Conservation (phyloP, 2,329 filamentous ascomycete species). For the Pseudonectria foliicola region DNA sequence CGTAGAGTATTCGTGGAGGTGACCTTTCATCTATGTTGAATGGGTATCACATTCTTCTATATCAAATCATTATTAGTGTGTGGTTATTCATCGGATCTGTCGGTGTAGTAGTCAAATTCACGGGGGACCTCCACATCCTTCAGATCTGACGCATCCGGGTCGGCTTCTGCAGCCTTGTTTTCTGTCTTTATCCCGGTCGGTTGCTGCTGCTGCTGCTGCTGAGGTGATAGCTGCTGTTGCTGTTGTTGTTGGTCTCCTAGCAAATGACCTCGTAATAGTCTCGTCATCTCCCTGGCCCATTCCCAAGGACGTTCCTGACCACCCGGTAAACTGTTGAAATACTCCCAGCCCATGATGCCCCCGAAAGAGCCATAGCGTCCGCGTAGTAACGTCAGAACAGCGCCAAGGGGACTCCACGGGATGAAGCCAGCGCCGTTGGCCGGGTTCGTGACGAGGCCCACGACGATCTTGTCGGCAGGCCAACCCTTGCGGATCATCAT, state of each 20-base stretch:
- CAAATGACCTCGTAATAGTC: slow-evolving; percentile 27
- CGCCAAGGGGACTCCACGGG: slow-evolving; percentile 38
- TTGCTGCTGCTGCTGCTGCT: not conserved
- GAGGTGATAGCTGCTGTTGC: not conserved
- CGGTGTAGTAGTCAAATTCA: slow-evolving; percentile 30
- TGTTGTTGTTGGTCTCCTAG: not conserved
- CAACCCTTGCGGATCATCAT: slow-evolving; percentile 56
- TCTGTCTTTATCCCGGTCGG: not conserved
- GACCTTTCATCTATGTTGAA: too few relatives aligned
- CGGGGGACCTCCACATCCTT: slow-evolving; percentile 22
- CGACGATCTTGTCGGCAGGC: slow-evolving; percentile 64
- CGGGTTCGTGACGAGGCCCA: slow-evolving; percentile 75
- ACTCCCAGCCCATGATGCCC: slow-evolving; percentile 93
- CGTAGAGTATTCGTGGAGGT: too few relatives aligned
- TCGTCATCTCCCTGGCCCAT: slow-evolving; percentile 67
- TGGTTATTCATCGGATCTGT: slow-evolving; percentile 13
- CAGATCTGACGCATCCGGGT: slow-evolving; percentile 20
- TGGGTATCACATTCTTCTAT: too few relatives aligned
- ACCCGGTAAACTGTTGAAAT: slow-evolving; percentile 73
- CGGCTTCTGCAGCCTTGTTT: slow-evolving; percentile 8
- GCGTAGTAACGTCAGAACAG: slow-evolving; percentile 35
- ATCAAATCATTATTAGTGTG: too few relatives aligned
- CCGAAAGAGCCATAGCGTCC: slow-evolving; percentile 61
- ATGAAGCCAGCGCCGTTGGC: slow-evolving; percentile 58
- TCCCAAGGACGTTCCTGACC: slow-evolving; percentile 59